Evolutionary conservation across 306 rosid species (phyloP), one percentile per base, ranked within the genome.

Genomic region (Rosa multiflora): DNA sequence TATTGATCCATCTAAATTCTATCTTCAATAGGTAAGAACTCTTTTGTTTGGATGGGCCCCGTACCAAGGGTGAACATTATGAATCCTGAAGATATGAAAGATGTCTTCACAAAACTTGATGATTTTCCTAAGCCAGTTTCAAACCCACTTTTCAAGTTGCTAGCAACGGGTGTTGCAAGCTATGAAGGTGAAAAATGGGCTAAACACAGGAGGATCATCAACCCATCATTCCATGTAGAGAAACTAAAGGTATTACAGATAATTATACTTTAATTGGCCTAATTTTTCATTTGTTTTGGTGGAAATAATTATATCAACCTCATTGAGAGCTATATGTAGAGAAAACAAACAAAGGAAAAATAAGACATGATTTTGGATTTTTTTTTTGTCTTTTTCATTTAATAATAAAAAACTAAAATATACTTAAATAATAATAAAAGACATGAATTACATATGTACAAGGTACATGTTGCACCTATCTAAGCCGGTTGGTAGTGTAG

Each of bases 81-180:
- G 63, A 83, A 87, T 17, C 88, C 91, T 3, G 88, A 84, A 47
- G 86, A 42, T 44, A 14, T 91, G 43, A 88, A 87, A 72, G 84
- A 87, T 11, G 67, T 87, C 21, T 64, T 91, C 10, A 71, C 73
- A 51, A 88, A 81, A 26, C 17, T 43, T 0, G 0, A 56, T 42
- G 87, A 51, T 6, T 69, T 68, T n/a, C 80, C 9, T 15, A 67
- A 74, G 68, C 74, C 8, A 78, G 7, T 0, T 6, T 0, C 15
- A 14, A 66, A 61, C 62, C 86, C 83, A 14, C 80, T 83, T 12
- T 0, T 8, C 6, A 70, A 51, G 63, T 47, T 69, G 11, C 20
- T 61, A 37, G 0, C 6, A 2, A 37, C 46, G 1, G 86, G 86
- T 44, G 21, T 83, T 51, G 0, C 1, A 44, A 7, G 1, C 17